Evolutionary conservation across 495 filamentous ascomycete genomes (phyloP).

Genomic region (Massariosphaeria phaeospora): DNA sequence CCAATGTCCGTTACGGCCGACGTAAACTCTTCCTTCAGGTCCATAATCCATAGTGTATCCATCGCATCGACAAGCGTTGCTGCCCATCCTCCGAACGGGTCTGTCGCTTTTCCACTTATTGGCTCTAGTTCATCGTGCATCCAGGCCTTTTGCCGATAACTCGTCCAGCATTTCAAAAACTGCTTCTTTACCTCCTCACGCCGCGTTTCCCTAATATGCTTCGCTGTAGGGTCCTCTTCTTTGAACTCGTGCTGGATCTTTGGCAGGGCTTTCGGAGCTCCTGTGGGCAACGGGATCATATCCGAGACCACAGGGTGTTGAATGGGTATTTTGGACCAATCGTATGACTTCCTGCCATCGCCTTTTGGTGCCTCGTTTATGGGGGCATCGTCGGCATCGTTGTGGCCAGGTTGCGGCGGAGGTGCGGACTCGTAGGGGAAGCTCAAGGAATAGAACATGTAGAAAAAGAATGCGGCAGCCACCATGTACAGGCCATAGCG

Average conservation of each 20-base stretch:
- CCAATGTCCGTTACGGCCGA: slow-evolving; percentile 52
- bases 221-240: slow-evolving; percentile 29
- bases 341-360: slow-evolving; percentile 8
- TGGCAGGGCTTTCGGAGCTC: slow-evolving; percentile 16
- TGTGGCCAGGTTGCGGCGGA: neutral
- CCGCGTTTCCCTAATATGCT: slow-evolving; percentile 26
- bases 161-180: slow-evolving; percentile 38
- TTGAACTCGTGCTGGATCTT: slow-evolving; percentile 36
- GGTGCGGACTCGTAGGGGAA: slow-evolving; percentile 19
- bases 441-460: slow-evolving; percentile 23
- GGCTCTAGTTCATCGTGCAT: slow-evolving; percentile 41
- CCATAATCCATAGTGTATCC: slow-evolving; percentile 64
- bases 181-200: slow-evolving; percentile 34
- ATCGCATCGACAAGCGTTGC: slow-evolving; percentile 58
- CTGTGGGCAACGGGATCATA: slow-evolving; percentile 26
- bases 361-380: neutral
- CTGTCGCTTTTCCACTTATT: slow-evolving; percentile 36
- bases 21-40: slow-evolving; percentile 55
- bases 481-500: slow-evolving; percentile 23
- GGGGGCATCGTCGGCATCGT: neutral
- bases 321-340: slow-evolving; percentile 23
- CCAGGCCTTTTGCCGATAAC: slow-evolving; percentile 40
- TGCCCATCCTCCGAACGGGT: slow-evolving; percentile 60
- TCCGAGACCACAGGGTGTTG: slow-evolving; percentile 23
- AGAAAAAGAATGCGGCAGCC: slow-evolving; percentile 22